Percentiles rank a stretch among this genome's conserved stretches.
phyloP scores from a whole-genome alignment of 2,329 filamentous ascomycete species.

The Fusarium floridanum region DNA sequence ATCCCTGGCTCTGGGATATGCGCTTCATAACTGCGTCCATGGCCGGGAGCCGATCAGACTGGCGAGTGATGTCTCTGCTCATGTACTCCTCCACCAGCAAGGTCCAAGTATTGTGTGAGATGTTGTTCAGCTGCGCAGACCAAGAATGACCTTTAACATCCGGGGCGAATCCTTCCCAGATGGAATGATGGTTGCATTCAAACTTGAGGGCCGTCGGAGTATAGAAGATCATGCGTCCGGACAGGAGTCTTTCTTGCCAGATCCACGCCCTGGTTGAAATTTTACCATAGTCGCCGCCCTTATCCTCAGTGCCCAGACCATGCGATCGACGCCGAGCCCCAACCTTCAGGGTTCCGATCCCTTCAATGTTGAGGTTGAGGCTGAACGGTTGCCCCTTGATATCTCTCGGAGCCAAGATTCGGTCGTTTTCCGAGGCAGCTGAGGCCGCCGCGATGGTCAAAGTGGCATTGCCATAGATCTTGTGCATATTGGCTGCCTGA shows the following conservation, averaged over 20 bases:
- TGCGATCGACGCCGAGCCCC: not conserved
- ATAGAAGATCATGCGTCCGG: not conserved
- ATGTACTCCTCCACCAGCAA: not conserved
- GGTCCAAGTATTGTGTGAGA: not conserved
- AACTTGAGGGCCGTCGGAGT: not conserved
- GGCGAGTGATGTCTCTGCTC: conserved; percentile 3
- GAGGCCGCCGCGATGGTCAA: not conserved
- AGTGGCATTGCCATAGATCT: not conserved
- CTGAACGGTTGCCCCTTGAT: not conserved
- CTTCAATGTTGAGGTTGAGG: not conserved
- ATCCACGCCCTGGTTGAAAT: conserved; percentile 4
- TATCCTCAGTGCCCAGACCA: not conserved
- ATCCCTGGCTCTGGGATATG: not conserved
- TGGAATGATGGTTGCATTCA: not conserved
- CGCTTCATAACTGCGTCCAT: conserved; percentile 3
- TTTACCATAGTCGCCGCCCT: conserved; percentile 1
- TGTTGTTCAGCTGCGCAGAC: conserved; percentile 4
- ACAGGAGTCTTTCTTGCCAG: conserved; percentile 1
- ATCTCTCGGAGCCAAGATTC: not conserved
- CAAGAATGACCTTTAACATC: not conserved
- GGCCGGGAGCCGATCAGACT: conserved; percentile 1
- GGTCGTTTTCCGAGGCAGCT: not conserved
- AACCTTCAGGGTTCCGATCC: not conserved
- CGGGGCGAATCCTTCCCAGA: not conserved
- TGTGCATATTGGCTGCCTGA: not conserved